Evolutionary conservation across 2,329 filamentous ascomycete species (phyloP).

Genomic region (Moelleriella libera): DNA sequence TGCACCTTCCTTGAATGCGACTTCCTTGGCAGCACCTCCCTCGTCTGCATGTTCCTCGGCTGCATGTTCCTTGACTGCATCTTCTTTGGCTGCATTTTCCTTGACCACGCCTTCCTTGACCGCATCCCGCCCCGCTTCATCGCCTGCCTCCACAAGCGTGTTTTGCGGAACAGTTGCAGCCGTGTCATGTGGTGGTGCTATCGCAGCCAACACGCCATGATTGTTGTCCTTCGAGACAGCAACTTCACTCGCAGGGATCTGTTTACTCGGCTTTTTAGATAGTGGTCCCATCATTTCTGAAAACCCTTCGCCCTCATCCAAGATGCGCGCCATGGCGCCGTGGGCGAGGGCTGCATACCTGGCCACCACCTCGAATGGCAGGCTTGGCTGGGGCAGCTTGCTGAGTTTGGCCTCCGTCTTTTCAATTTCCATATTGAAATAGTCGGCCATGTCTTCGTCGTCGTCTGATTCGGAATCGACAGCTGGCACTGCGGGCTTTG

Average conservation of each 20-base stretch:
- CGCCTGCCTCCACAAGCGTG: no score
- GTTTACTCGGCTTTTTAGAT: not conserved
- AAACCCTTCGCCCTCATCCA: conserved; percentile 29
- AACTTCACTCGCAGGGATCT: conserved; percentile 1
- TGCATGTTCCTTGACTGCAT: no score
- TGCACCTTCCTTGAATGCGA: no score
- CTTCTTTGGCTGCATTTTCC: no score
- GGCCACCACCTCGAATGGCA: conserved; percentile 25
- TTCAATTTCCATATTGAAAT: conserved; percentile 37
- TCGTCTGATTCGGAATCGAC: conserved; percentile 35
- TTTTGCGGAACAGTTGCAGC: no score
- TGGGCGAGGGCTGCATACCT: conserved; percentile 34
- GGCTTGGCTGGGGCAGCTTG: conserved; percentile 26
- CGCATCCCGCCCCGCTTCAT: no score
- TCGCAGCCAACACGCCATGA: conserved; percentile 2
- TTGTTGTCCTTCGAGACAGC: conserved; percentile 1
- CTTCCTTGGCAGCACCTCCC: no score
- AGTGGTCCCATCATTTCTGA: conserved; percentile 25
- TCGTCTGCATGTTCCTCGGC: no score
- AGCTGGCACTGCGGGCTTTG: conserved; percentile 17
- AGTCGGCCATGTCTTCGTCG: conserved; percentile 44
- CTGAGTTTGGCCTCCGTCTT: conserved; percentile 35
- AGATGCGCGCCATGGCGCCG: conserved; percentile 31
- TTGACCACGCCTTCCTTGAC: no score
- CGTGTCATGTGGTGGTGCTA: no score